Evolutionary conservation across 306 rosid genomes (phyloP), one percentile per base, ranked within the genome.

Genomic region (Sindora glabra): DNA sequence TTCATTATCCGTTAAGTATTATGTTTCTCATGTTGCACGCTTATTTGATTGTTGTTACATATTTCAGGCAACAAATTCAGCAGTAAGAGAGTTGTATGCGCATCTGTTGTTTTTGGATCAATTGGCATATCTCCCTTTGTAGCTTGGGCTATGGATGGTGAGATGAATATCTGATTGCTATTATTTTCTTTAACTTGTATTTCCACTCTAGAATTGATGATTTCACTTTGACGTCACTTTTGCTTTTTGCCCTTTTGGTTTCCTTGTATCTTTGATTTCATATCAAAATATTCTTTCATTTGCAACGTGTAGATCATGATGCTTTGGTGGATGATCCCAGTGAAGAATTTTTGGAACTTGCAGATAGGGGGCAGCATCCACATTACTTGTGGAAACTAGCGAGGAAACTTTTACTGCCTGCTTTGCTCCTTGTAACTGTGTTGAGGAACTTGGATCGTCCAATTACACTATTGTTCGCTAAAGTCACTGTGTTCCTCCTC

Each of bases 321-420:
- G 21, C 59, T 21, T 61, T 70, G 49, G 37, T 42, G 10, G 54
- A 56, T 47, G 77, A 64, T 21, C 17, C n/a, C n/a, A n/a, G n/a
- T n/a, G n/a, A n/a, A n/a, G n/a, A n/a, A n/a, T n/a, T 44, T 6
- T 23, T 22, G 37, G 52, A 17, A 68, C 49, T 46, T 57, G 59
- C 63, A 32, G 64, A 54, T 39, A 59, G 3, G 33, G 64, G 65
- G 59, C 47, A 69, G 53, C 46, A 55, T 39, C 32, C 8, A 27
- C 17, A 25, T 25, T 21, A 23, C 3, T 19, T 78, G 5, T 64
- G 79, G 74, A 65, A 2, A 29, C 26, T 54, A 46, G 67, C 69
- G 8, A 54, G 64, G 72, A 73, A 61, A 48, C 46, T 73, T 30
- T 73, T 76, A 79, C 24, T 69, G 25, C 83, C 83, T 18, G n/a